Conservation (phyloP, 192 early-diverging fungal genomes). For the Backusella westeae region DNA sequence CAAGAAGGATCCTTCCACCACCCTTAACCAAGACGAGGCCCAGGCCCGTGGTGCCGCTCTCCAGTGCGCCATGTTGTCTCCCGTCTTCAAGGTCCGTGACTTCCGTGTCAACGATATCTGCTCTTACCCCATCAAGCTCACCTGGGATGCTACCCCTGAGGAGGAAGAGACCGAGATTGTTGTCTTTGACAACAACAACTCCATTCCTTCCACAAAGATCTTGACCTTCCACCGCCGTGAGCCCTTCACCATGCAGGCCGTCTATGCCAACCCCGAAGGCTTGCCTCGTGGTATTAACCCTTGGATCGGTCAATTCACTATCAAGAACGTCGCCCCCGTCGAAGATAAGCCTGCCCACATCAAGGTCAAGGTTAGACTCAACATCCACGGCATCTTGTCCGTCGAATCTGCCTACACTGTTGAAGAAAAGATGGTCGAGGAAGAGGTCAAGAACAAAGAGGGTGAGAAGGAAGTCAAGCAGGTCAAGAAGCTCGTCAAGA, state of each 20-base stretch:
- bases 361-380: constrained; percentile 91
- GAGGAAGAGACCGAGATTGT: constrained; percentile 78
- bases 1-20: constrained; percentile 83
- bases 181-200: constrained; percentile 85
- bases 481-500: constrained; percentile 90
- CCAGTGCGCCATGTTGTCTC: constrained; percentile 96
- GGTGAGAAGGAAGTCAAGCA: constrained; percentile 70
- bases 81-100: constrained; percentile 97
- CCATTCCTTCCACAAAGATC: constrained; percentile 87
- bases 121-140: constrained; percentile 84
- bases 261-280: constrained; percentile 66
- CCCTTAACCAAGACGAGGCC: constrained; percentile 98
- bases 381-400: constrained; percentile 77
- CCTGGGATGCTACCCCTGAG: constrained; percentile 80
- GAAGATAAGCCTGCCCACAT: constrained; percentile 74
- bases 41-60: constrained; percentile 94
- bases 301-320: constrained; percentile 81
- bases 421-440: constrained; percentile 85
- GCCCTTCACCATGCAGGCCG: constrained; percentile 79
- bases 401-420: constrained; percentile 86
- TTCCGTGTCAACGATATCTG: constrained; percentile 91
- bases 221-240: constrained; percentile 89
- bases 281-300: constrained; percentile 77
- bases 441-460: constrained; percentile 64
- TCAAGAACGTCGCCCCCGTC: constrained; percentile 77